Conservation (phyloP, 805 yeast genomes). For the Cyberlindnera saturnus region DNA sequence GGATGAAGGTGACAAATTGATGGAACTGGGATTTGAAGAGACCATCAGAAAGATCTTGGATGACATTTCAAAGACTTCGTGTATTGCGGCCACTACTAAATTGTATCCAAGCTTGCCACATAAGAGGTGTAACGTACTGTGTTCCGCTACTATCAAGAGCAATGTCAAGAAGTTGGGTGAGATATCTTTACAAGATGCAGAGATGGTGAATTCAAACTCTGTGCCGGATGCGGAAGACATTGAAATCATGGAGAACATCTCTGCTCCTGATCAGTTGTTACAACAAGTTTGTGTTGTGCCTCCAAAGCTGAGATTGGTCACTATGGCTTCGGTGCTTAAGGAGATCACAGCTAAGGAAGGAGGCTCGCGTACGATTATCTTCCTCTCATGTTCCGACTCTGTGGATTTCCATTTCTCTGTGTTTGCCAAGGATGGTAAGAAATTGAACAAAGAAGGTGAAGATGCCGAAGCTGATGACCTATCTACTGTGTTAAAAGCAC, state of each 20-base stretch:
- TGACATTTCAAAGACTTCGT: conserved; percentile 40
- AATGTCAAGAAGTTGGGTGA: conserved; percentile 79
- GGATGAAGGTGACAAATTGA: conserved; percentile 95
- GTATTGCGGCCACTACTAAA: conserved; percentile 30
- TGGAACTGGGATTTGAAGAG: conserved; percentile 96
- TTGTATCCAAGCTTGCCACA: conserved; percentile 57
- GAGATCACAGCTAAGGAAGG: conserved; percentile 32
- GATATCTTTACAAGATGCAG: conserved; percentile 66
- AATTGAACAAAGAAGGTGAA: conserved; percentile 28
- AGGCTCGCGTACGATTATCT: conserved; percentile 64
- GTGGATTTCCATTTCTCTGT: conserved; percentile 87
- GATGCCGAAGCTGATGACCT: conserved; percentile 25
- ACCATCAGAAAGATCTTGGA: conserved; percentile 72
- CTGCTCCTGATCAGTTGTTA: conserved; percentile 86
- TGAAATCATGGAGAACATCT: conserved; percentile 24
- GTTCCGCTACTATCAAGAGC: conserved; percentile 90
- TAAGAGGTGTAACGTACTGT: conserved; percentile 69
- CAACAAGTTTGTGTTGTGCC: conserved; percentile 85
- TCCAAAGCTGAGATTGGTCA: conserved; percentile 82
- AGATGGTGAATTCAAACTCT: conserved; percentile 43
- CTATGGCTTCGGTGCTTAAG: conserved; percentile 63
- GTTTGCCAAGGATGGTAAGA: conserved; percentile 55
- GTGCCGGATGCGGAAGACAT: conserved; percentile 27
- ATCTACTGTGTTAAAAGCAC: conserved; percentile 46
- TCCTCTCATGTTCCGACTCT: conserved; percentile 92